phyloP scores from a whole-genome alignment of 129 eudicot species.

The Ambrosia trifida region DNA sequence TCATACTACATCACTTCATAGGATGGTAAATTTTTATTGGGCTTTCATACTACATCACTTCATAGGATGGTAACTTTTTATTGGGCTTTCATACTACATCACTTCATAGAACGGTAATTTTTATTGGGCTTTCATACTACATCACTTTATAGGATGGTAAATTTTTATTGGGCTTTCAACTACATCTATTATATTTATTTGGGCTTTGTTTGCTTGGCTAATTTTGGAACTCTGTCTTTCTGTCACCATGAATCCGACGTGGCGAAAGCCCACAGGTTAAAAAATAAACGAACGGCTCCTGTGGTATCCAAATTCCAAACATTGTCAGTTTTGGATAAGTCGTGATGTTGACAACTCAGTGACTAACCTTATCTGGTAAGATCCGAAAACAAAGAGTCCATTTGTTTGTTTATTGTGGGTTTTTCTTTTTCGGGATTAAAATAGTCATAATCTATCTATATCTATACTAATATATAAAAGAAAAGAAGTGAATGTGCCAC shows the following conservation, averaged over 20 bases:
- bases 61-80: too few relatives aligned
- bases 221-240: too few relatives aligned
- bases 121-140: not conserved
- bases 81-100: too few relatives aligned
- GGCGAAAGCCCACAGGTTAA: constrained; percentile 29
- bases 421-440: not conserved
- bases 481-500: too few relatives aligned
- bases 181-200: not conserved
- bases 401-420: not conserved
- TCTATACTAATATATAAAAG: too few relatives aligned
- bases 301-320: not conserved
- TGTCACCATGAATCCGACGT: constrained; percentile 13
- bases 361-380: constrained; percentile 33
- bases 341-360: not conserved
- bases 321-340: constrained; percentile 17
- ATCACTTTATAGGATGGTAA: too few relatives aligned
- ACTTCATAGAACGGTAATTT: too few relatives aligned
- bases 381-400: constrained; percentile 5
- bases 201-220: not conserved
- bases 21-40: too few relatives aligned
- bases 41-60: too few relatives aligned
- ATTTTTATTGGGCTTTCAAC: too few relatives aligned
- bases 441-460: too few relatives aligned
- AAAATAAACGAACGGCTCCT: constrained; percentile 13
- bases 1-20: not conserved